Evolutionary conservation across 2,329 filamentous ascomycete genomes (phyloP).

Genomic region (Colletotrichum australisinense): DNA sequence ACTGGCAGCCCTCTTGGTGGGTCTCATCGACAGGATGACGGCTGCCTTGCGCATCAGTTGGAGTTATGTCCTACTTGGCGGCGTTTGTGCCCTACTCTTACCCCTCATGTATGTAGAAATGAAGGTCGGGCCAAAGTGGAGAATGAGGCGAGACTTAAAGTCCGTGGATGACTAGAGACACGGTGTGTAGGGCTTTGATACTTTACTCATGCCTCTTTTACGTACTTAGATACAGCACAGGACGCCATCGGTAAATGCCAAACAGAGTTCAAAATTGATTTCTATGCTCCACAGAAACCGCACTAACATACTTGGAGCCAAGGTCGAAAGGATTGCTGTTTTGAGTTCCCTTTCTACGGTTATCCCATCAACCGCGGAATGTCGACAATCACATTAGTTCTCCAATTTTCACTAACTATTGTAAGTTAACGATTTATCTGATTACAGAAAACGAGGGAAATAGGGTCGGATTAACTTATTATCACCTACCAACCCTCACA

Average conservation of each 20-base stretch:
- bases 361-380: too few relatives aligned
- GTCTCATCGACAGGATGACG: constrained; percentile 43
- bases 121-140: constrained; percentile 38
- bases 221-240: not conserved
- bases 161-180: constrained; percentile 11
- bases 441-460: too few relatives aligned
- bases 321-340: constrained; percentile 57
- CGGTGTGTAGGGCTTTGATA: not conserved
- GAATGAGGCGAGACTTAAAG: constrained; percentile 15
- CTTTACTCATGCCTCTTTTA: not conserved
- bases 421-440: too few relatives aligned
- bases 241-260: constrained; percentile 37
- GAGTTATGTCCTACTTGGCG: constrained; percentile 39
- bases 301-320: constrained; percentile 58
- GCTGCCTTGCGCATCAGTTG: constrained; percentile 35
- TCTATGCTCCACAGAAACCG: constrained; percentile 54
- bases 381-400: too few relatives aligned
- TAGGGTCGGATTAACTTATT: too few relatives aligned
- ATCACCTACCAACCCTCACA: too few relatives aligned
- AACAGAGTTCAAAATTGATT: constrained; percentile 49
- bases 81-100: constrained; percentile 35
- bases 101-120: constrained; percentile 40
- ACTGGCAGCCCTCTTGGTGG: constrained; percentile 42
- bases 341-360: constrained; percentile 51
- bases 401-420: too few relatives aligned